Base-by-base conservation (phyloP, 768 basidiomycete species). In the Collybia sordida region DNA sequence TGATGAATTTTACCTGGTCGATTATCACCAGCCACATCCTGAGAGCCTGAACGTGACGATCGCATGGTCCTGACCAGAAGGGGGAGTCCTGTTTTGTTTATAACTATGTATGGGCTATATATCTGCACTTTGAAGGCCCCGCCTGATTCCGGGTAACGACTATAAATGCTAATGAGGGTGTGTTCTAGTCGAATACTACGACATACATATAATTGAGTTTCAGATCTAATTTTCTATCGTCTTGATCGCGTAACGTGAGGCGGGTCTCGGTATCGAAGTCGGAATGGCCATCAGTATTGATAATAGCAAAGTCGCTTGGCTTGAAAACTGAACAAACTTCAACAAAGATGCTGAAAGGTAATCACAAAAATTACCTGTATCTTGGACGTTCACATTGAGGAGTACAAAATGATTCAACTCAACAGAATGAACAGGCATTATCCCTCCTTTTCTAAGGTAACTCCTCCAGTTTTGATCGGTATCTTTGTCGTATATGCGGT, bases 111-210 rank as follows among this genome's bases (percentile, higher is more conserved):
- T 2, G 95, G 94, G 54, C 83, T 83, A 63, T 91, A 98, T 39
- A 99, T 83, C 65, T 98, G 96, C 0, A 97, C 91, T 67, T 89
- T 93, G 78, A 97, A 95, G 1, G 95, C 93, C 19, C 95, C 94
- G 1, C 95, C 97, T 5, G 95, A 88, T 45, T 97, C 83, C 6
- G 91, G 83, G 67, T 90, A 89, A 45, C 85, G 85, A 18, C 88
- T 85, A 11, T 31, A 6, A 43, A 5, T 45, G 34, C 47, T 45
- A 38, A 6, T 24, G n/a, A 41, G 23, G 28, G 2, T 6, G 35
- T 15, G 3, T 35, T 28, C 27, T 11, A 7, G 2, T 17, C 12
- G 19, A 49, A 8, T 47, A 25, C n/a, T 18, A 31, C 11, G 14
- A 71, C 91, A 51, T 65, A 96, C 96, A 91, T 74, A 64, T 98